Conservation (phyloP, 352 stramenopile genomes). For the Lagenidium giganteum region DNA sequence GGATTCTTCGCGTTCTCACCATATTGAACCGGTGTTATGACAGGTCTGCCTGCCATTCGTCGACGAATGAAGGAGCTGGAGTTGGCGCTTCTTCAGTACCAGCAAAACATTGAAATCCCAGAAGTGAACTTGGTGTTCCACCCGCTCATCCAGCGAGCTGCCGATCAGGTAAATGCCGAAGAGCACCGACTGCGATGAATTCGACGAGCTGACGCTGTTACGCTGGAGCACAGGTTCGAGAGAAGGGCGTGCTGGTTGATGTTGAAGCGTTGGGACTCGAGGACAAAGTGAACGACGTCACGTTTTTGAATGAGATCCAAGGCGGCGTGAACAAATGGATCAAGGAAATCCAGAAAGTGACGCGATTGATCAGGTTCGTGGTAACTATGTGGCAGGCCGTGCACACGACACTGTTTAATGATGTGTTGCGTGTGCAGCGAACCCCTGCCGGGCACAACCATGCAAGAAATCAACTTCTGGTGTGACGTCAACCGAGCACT, state of each 20-base stretch:
- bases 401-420: neutral
- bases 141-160: conserved; percentile 79
- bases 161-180: conserved; percentile 28
- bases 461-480: conserved; percentile 96
- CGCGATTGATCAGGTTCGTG: conserved; percentile 67
- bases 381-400: neutral
- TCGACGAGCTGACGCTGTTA: neutral
- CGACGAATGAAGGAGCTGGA: conserved; percentile 93
- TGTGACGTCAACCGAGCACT: conserved; percentile 88
- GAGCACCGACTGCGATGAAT: neutral
- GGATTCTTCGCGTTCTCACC: too few species aligned
- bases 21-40: conserved; percentile 4
- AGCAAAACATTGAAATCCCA: conserved; percentile 94
- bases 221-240: conserved; percentile 33
- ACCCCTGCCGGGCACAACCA: conserved; percentile 79
- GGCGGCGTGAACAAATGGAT: conserved; percentile 92
- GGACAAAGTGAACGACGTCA: conserved; percentile 79
- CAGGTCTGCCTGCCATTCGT: conserved; percentile 82
- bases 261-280: conserved; percentile 76
- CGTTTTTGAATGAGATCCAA: conserved; percentile 85
- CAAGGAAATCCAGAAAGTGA: conserved; percentile 95
- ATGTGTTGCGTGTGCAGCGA: conserved; percentile 29
- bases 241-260: conserved; percentile 75
- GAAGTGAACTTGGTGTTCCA: conserved; percentile 89
- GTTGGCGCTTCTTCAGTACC: conserved; percentile 90